Conservation (phyloP, 306 rosid genomes). For the Vicia villosa region DNA sequence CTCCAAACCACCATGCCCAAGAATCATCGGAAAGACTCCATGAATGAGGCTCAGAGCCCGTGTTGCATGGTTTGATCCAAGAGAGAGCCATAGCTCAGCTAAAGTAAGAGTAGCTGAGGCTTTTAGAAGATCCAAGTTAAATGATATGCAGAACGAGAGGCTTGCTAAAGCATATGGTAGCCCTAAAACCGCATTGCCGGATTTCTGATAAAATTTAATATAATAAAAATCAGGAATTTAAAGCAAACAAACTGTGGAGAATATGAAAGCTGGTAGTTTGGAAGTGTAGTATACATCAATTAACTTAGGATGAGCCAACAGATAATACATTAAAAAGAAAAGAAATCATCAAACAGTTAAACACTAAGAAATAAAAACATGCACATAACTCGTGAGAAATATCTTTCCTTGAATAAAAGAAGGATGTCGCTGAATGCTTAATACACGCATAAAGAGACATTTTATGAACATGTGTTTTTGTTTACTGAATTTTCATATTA, state of each 20-base stretch:
- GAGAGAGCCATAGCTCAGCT: conserved; percentile 92
- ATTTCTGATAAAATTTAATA: conserved; percentile 63
- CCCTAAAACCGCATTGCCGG: conserved; percentile 92
- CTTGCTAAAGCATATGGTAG: conserved; percentile 95
- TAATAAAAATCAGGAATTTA: conserved; percentile 16
- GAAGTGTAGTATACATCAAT: neutral
- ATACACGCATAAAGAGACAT: conserved; percentile 11
- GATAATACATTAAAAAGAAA: conserved; percentile 7
- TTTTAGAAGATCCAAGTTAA: conserved; percentile 94
- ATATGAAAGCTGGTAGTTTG: conserved; percentile 12
- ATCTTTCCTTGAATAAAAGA: conserved; percentile 12
- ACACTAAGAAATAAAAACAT: conserved; percentile 1
- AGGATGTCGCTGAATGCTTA: neutral
- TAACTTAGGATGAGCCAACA: conserved; percentile 16
- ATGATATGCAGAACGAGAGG: conserved; percentile 91
- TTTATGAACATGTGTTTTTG: neutral
- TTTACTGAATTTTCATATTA: neutral
- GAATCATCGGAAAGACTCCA: conserved; percentile 90
- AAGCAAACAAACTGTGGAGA: conserved; percentile 17
- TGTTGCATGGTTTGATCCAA: conserved; percentile 88
- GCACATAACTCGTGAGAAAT: neutral
- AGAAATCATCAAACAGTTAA: conserved; percentile 1
- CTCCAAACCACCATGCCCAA: conserved; percentile 99
- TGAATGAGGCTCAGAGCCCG: conserved; percentile 86
- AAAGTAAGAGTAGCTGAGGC: conserved; percentile 90